A percentile compares a stretch with the other conserved stretches of the same genome.
Conservation (phyloP, 1,284 basidiomycete species). For the Rhodotorula sp. region DNA sequence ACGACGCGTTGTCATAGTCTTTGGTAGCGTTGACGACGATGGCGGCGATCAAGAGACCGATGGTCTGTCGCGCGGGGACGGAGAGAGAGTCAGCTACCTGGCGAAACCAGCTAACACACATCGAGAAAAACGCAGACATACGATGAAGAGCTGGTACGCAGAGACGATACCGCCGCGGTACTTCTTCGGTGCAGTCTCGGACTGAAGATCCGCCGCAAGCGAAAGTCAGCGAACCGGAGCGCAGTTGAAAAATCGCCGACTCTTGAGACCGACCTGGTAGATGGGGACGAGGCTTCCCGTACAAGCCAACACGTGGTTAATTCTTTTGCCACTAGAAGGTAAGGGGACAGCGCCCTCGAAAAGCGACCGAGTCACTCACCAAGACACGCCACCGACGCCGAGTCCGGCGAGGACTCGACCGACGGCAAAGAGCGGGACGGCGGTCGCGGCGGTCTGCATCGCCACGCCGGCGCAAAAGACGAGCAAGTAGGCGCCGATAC, state of each 20-base stretch:
- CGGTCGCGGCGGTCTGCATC: slow-evolving; percentile 54
- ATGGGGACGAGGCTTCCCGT: slow-evolving; percentile 43
- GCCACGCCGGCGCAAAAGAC: slow-evolving; percentile 67
- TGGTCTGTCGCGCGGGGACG: slow-evolving; percentile 54
- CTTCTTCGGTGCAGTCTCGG: slow-evolving; percentile 70
- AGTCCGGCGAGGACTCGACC: slow-evolving; percentile 65
- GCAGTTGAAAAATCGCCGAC: slow-evolving; percentile 48
- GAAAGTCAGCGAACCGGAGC: too few relatives aligned
- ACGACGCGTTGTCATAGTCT: slow-evolving; percentile 56
- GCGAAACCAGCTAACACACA: background rate
- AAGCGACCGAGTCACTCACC: background rate
- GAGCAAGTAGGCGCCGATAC: slow-evolving; percentile 43
- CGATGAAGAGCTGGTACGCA: slow-evolving; percentile 29
- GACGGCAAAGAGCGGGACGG: slow-evolving; percentile 49
- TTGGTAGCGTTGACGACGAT: slow-evolving; percentile 75
- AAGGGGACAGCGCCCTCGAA: too few relatives aligned
- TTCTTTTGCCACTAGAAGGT: too few relatives aligned
- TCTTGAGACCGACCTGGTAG: background rate
- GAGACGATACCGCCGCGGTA: slow-evolving; percentile 76
- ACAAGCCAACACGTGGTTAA: too few relatives aligned
- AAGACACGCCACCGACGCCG: slow-evolving; percentile 56
- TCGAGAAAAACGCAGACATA: background rate
- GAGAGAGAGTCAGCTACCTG: background rate
- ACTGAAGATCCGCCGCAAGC: slow-evolving; percentile 62
- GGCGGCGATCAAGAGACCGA: slow-evolving; percentile 73